A percentile compares a stretch with the other conserved stretches of the same genome.
Conservation (phyloP, 2,329 filamentous ascomycete species). For the Colletotrichum sojae region DNA sequence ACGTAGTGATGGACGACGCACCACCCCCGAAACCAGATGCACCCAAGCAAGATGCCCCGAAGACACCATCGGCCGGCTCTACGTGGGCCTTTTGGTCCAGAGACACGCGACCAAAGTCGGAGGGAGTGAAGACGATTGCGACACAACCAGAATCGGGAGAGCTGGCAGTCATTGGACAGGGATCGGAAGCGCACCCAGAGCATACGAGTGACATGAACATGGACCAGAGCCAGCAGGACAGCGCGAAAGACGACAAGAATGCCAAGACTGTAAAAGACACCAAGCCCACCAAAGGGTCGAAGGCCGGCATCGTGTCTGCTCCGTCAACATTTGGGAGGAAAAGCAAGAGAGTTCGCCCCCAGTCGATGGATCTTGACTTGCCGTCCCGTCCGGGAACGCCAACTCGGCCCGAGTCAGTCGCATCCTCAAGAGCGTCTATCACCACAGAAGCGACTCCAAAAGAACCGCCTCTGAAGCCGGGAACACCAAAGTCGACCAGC, state of each 20-base stretch:
- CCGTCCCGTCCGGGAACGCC: slow-evolving; percentile 51
- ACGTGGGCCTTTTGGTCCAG: slow-evolving; percentile 89
- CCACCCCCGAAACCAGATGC: slow-evolving; percentile 46
- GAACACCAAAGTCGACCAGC: slow-evolving; percentile 28
- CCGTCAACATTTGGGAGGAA: slow-evolving; percentile 53
- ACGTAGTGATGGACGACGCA: slow-evolving; percentile 61
- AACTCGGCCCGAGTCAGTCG: slow-evolving; percentile 50
- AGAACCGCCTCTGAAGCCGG: slow-evolving; percentile 30
- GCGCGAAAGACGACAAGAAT: slow-evolving; percentile 50
- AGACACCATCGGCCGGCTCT: slow-evolving; percentile 68
- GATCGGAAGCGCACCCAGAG: slow-evolving; percentile 69
- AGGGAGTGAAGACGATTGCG: slow-evolving; percentile 46
- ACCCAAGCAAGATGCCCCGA: slow-evolving; percentile 47
- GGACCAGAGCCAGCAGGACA: slow-evolving; percentile 50
- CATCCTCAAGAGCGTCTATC: slow-evolving; percentile 43
- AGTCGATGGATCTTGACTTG: slow-evolving; percentile 64
- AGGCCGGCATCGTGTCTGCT: slow-evolving; percentile 45
- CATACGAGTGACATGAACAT: slow-evolving; percentile 62
- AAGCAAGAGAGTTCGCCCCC: slow-evolving; percentile 61
- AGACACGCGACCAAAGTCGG: slow-evolving; percentile 60
- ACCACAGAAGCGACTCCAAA: slow-evolving; percentile 42
- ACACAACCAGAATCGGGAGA: slow-evolving; percentile 60
- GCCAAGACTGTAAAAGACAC: slow-evolving; percentile 38
- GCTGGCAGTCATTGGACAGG: slow-evolving; percentile 70
- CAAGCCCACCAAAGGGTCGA: slow-evolving; percentile 37